A percentile compares a stretch with the other conserved stretches of the same genome.
phyloP scores from a whole-genome alignment of 176 grass and related monocot species.

The Coix lacrymajobi region DNA sequence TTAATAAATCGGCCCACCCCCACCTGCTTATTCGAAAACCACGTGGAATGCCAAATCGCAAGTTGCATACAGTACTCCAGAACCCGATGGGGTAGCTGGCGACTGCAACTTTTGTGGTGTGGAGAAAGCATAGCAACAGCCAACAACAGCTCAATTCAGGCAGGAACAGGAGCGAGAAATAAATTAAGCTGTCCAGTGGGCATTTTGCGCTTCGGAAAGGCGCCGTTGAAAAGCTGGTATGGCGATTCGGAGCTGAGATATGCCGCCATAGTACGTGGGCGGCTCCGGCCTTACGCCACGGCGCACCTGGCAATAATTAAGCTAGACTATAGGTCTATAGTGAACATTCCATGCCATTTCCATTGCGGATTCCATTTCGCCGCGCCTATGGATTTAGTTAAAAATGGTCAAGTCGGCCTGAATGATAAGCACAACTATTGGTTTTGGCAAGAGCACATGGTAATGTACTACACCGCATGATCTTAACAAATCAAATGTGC shows the following conservation, averaged over 20 bases:
- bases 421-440: neutral
- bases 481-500: neutral
- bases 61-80: too few species aligned
- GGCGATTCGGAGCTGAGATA: neutral
- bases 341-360: neutral
- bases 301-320: conserved; percentile 6
- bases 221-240: neutral
- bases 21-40: neutral
- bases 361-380: neutral
- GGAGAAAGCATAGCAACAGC: conserved; percentile 24
- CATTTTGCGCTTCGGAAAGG: neutral
- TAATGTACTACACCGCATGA: neutral
- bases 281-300: neutral
- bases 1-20: neutral
- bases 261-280: conserved; percentile 16
- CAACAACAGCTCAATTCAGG: neutral
- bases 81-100: too few species aligned
- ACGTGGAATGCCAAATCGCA: conserved; percentile 8
- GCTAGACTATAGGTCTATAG: neutral
- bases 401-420: neutral
- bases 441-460: neutral
- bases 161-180: too few species aligned
- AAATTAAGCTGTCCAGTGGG: neutral
- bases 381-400: neutral
- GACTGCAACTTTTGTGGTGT: conserved; percentile 2